Evolutionary conservation across 805 yeast genomes (phyloP).

Genomic region (Saccharomycopsis selenospora): DNA sequence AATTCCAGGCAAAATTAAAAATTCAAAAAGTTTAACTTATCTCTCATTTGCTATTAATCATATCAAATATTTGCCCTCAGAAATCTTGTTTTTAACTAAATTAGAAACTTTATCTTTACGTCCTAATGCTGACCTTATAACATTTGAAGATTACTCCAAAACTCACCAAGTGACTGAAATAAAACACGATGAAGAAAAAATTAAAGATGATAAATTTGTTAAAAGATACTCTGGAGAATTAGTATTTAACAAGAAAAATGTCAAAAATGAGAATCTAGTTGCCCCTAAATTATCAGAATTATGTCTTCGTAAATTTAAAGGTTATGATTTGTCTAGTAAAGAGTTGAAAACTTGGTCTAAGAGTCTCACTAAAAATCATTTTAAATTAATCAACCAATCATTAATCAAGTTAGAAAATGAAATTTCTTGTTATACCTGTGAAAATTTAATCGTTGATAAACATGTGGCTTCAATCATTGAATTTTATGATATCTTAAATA

Average conservation of each 20-base stretch:
- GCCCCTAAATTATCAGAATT: conserved; percentile 17
- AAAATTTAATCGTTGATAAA: conserved; percentile 6
- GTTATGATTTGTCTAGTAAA: conserved; percentile 13
- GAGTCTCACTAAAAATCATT: conserved; percentile 11
- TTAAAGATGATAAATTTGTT: conserved; percentile 2
- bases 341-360: conserved; percentile 17
- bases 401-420: conserved; percentile 6
- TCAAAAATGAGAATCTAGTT: neutral
- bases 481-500: conserved; percentile 16
- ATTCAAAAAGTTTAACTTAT: conserved; percentile 11
- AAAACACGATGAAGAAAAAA: too few species aligned
- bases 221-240: conserved; percentile 13
- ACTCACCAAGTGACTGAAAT: conserved; percentile 6
- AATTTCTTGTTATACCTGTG: conserved; percentile 16
- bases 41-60: conserved; percentile 18
- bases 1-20: conserved; percentile 19
- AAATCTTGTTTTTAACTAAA: conserved; percentile 10
- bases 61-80: conserved; percentile 12
- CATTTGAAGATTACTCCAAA: conserved; percentile 7
- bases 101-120: conserved; percentile 16
- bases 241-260: conserved; percentile 1
- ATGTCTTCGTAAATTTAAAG: conserved; percentile 15
- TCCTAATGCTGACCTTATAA: conserved; percentile 17
- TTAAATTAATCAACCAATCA: conserved; percentile 10
- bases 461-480: conserved; percentile 14